Base-by-base conservation (phyloP, 495 filamentous ascomycete species). In the Talaromyces wortmannii region DNA sequence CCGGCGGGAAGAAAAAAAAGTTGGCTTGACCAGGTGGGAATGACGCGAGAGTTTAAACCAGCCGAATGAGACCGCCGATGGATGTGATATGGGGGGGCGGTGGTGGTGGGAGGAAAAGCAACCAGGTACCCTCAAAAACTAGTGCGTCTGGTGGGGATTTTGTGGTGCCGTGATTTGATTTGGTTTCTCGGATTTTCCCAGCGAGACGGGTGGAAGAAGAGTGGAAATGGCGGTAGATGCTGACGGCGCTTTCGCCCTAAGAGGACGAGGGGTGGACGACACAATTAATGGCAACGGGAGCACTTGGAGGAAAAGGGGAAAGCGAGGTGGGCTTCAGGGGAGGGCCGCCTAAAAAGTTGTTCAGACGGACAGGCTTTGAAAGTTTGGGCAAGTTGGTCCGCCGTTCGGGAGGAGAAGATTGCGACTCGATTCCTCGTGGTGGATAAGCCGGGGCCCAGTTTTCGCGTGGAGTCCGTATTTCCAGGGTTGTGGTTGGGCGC, bases 401-500 rank as follows among this genome's bases (percentile, higher is more conserved):
- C 8, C 36, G 36, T 13, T 8, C 36, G 36, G 36, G 36, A 40
- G 36, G 36, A 40, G 36, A 40, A 40, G 13, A 40, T 40, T 40
- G 36, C 36, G 36, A 40, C 36, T 40, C 13, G 36, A 40, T 40
- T 40, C 64, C 70, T 74, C 69, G 73, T 75, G 73, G 71, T 40
- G 36, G 36, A 40, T 40, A 40, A 13, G 36, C 13, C 36, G 36
- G 23, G 23, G 13, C 36, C 36, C 36, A 40, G 36, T 40, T 40
- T 40, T 40, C 62, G 57, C 48, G 64, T 69, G 72, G 71, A 73
- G 65, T 63, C 60, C 59, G 66, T 70, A 76, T 74, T 69, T 74
- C 68, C 62, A 59, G 63, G 54, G 61, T 57, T 53, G 12, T 50
- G 48, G 61, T 58, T 63, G 59, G 52, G 56, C 55, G 59, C 56